Percentiles rank a stretch among this genome's conserved stretches.
Evolutionary conservation across 2,329 filamentous ascomycete species (phyloP).

Genomic region (Didymosphaeria variabile): DNA sequence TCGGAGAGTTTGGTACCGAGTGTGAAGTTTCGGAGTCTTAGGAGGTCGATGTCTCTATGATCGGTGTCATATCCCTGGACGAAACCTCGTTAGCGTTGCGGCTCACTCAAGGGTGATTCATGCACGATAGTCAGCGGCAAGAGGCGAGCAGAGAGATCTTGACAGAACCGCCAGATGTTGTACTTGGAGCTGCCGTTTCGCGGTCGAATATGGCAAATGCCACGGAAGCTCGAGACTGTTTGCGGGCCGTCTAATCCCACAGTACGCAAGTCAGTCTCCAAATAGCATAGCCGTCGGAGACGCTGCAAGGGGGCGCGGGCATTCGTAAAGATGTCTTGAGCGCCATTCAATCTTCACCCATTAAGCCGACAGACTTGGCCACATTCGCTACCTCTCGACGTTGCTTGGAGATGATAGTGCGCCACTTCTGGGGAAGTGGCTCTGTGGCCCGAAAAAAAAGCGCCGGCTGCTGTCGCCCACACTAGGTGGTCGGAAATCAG

Average conservation of each 20-base stretch:
- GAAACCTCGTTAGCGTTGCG: slow-evolving; percentile 34
- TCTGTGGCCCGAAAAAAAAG: slow-evolving; percentile 7
- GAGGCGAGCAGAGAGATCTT: neutral
- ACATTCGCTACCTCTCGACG: slow-evolving; percentile 3
- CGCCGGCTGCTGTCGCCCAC: neutral
- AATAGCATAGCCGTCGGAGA: slow-evolving; percentile 6
- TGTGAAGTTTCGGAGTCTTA: slow-evolving; percentile 83
- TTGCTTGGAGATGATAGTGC: neutral
- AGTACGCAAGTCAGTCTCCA: neutral
- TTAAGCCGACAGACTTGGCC: slow-evolving; percentile 12
- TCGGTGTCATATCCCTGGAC: slow-evolving; percentile 75
- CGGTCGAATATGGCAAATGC: neutral
- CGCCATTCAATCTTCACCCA: slow-evolving; percentile 22
- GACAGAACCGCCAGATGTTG: neutral
- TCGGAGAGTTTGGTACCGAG: slow-evolving; percentile 73
- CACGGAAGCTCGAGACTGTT: neutral
- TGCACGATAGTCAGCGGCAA: neutral
- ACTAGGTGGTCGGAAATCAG: neutral
- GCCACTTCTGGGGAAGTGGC: neutral
- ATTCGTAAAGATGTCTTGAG: slow-evolving; percentile 11
- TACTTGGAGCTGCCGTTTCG: neutral
- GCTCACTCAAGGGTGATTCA: neutral
- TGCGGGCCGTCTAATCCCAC: neutral
- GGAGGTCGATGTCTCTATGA: slow-evolving; percentile 80
- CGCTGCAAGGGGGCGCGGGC: slow-evolving; percentile 7